A percentile compares a stretch with the other conserved stretches of the same genome.
Conservation (phyloP, 352 stramenopile genomes). For the Phytophthora crassamura region DNA sequence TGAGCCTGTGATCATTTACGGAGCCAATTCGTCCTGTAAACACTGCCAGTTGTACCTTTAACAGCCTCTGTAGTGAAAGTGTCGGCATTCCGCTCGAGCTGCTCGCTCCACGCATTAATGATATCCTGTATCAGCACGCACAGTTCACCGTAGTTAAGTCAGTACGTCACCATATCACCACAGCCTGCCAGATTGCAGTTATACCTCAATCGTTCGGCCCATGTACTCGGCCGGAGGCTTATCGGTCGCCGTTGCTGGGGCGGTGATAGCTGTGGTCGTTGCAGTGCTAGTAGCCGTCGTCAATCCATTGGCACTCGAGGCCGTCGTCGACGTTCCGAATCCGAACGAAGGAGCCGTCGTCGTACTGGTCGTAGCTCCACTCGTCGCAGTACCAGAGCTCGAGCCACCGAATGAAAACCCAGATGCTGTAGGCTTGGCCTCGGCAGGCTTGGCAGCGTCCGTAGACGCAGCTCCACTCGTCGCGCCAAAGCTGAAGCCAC, state of each 20-base stretch:
- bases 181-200: conserved; percentile 1
- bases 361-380: conserved; percentile 11
- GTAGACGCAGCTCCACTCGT: conserved; percentile 8
- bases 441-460: conserved; percentile 17
- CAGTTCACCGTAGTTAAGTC: neutral
- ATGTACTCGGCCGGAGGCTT: conserved; percentile 86
- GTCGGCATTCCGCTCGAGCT: conserved; percentile 84
- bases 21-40: neutral
- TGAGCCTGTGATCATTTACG: neutral
- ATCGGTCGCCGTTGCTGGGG: conserved; percentile 52
- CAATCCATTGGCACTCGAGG: conserved; percentile 23
- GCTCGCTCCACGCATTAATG: conserved; percentile 91
- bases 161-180: neutral
- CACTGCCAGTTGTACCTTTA: conserved; percentile 53
- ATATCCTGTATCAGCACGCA: conserved; percentile 61
- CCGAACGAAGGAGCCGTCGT: conserved; percentile 30
- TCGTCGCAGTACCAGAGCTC: conserved; percentile 11
- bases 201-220: conserved; percentile 83
- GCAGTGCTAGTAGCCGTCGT: conserved; percentile 28
- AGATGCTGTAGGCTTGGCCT: conserved; percentile 27
- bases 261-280: conserved; percentile 36
- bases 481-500: conserved; percentile 38
- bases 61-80: conserved; percentile 90
- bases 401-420: conserved; percentile 44
- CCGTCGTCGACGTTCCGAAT: conserved; percentile 35